phyloP scores from a whole-genome alignment of 257 asterid species.

The Capsicum chinense region DNA sequence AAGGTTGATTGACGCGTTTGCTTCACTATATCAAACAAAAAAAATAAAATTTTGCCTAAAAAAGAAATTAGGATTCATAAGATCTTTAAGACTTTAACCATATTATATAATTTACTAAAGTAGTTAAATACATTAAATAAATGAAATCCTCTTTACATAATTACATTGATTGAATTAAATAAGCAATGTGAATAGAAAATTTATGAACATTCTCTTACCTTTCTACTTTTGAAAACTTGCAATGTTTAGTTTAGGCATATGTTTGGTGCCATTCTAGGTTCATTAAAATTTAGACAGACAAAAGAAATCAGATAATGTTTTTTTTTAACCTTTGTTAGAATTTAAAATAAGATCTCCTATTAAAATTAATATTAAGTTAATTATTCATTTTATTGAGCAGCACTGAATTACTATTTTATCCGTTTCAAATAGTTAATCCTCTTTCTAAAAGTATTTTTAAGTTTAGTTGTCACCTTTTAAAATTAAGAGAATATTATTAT shows the following conservation, averaged over 20 bases:
- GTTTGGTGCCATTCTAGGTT: neutral
- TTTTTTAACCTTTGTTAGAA: no score
- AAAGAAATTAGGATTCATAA: conserved; percentile 21
- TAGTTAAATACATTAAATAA: neutral
- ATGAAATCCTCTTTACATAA: neutral
- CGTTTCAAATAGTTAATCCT: no score
- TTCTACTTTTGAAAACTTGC: neutral
- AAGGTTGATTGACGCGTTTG: conserved; percentile 18
- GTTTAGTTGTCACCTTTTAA: no score
- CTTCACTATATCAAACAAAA: neutral
- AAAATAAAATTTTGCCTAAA: neutral
- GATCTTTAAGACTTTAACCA: neutral
- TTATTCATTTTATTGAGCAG: no score
- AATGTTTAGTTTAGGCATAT: neutral
- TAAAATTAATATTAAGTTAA: no score
- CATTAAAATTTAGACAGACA: no score
- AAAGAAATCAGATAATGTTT: no score
- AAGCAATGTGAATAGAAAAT: conserved; percentile 28
- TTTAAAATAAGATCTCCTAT: no score
- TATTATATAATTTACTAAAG: neutral
- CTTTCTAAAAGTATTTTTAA: no score
- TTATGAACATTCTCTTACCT: neutral
- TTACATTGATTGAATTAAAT: neutral
- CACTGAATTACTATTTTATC: no score
- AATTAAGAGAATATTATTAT: no score